Evolutionary conservation across 2,329 filamentous ascomycete genomes (phyloP).

Genomic region (Cyphellophora europaea): DNA sequence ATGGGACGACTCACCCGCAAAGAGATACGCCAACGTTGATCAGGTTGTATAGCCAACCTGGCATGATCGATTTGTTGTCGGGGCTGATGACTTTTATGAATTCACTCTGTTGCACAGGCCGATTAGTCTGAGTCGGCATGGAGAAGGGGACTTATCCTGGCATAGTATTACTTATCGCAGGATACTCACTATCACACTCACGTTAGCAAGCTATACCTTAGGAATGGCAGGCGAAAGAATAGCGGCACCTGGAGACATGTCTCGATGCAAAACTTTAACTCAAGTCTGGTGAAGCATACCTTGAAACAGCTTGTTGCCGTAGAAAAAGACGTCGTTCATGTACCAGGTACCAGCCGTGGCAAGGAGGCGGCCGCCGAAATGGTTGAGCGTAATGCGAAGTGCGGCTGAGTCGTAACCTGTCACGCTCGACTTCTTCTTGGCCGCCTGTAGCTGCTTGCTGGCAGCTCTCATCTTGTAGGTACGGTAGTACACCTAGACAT

Average conservation of each 20-base stretch:
- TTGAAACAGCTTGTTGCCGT: constrained; percentile 98
- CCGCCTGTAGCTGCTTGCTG: constrained; percentile 67
- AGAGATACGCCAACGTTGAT: constrained; percentile 83
- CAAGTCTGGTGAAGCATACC: no score
- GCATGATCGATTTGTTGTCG: constrained; percentile 63
- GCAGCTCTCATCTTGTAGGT: constrained; percentile 88
- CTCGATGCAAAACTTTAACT: no score
- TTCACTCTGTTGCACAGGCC: no score
- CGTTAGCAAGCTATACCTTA: no score
- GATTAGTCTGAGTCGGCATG: no score
- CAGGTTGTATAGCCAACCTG: constrained; percentile 84
- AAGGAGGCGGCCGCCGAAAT: constrained; percentile 78
- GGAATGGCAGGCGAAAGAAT: no score
- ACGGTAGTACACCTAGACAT: constrained; percentile 97
- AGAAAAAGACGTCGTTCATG: constrained; percentile 97
- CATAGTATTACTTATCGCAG: no score
- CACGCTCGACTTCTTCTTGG: constrained; percentile 78
- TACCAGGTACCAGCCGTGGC: constrained; percentile 89
- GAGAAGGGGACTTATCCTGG: no score
- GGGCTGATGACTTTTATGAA: constrained; percentile 78
- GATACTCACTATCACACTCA: no score
- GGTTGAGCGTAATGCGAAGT: constrained; percentile 63
- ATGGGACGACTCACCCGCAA: no score
- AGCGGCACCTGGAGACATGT: no score
- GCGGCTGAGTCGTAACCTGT: constrained; percentile 90